A percentile compares a stretch with the other conserved stretches of the same genome.
Evolutionary conservation across 306 rosid genomes (phyloP).

Genomic region (Chamaecrista fasciculata): DNA sequence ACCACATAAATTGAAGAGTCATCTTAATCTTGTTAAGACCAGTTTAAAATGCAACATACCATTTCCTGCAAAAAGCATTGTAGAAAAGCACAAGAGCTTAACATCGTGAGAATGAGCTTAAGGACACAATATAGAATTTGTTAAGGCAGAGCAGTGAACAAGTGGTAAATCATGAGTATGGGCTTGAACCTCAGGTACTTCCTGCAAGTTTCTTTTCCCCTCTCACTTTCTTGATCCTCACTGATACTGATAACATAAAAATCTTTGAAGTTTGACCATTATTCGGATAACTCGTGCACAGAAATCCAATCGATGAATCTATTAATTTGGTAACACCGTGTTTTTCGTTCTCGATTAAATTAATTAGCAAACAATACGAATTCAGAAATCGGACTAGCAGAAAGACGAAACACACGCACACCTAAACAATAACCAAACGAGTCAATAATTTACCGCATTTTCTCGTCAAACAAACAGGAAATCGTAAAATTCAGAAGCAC

Average conservation of each 20-base stretch:
- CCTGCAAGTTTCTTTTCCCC: neutral
- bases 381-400: neutral
- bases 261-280: too few relatives aligned
- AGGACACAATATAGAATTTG: too few relatives aligned
- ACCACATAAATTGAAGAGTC: too few relatives aligned
- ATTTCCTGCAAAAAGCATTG: too few relatives aligned
- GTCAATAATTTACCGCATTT: neutral
- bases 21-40: too few relatives aligned
- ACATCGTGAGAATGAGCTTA: too few relatives aligned
- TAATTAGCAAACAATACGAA: neutral
- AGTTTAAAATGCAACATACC: too few relatives aligned
- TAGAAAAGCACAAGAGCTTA: too few relatives aligned
- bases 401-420: neutral
- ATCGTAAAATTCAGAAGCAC: conserved; percentile 3
- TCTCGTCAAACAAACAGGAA: neutral
- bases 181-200: neutral
- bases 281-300: neutral
- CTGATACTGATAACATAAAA: too few relatives aligned
- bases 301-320: neutral
- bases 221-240: too few relatives aligned
- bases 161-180: neutral
- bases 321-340: neutral
- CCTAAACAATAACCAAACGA: neutral
- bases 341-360: neutral
- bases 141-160: too few relatives aligned